These are phyloP conservation scores for Laburnicola sp. DNA, from an alignment of 2,329 filamentous ascomycete species.

Conservation along the genomic window DNA sequence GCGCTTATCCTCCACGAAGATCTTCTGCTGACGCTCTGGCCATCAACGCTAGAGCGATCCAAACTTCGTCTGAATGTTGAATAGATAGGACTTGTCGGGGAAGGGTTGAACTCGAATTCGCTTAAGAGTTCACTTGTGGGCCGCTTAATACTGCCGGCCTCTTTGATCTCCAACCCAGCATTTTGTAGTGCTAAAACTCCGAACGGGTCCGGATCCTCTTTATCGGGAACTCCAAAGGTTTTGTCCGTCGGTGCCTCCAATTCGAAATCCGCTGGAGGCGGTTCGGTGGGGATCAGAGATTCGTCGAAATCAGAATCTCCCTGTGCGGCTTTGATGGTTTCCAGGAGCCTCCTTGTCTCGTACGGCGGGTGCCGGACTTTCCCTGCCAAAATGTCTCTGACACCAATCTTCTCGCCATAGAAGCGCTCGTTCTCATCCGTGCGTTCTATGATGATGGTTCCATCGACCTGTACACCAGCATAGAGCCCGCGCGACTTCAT, in stretches of 20 bases:
- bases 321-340: conserved; percentile 86
- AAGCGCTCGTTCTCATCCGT: conserved; percentile 88
- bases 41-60: conserved; percentile 61
- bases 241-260: conserved; percentile 51
- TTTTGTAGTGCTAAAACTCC: conserved; percentile 89
- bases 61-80: conserved; percentile 68
- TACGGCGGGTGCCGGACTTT: conserved; percentile 61
- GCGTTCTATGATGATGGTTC: conserved; percentile 81
- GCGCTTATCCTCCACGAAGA: conserved; percentile 74
- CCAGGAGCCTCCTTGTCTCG: conserved; percentile 65
- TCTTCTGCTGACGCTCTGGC: conserved; percentile 52
- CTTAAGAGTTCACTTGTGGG: conserved; percentile 65
- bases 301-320: conserved; percentile 76
- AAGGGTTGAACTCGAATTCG: conserved; percentile 78
- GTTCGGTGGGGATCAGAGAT: conserved; percentile 66
- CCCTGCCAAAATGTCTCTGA: conserved; percentile 64
- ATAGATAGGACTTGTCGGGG: conserved; percentile 72
- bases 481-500: conserved; percentile 89
- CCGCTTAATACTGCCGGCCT: conserved; percentile 77
- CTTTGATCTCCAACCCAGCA: conserved; percentile 84
- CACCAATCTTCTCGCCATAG: conserved; percentile 69
- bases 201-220: conserved; percentile 86
- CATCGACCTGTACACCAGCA: conserved; percentile 82
- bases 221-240: conserved; percentile 76
- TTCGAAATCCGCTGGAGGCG: conserved; percentile 76